A percentile compares a stretch with the other conserved stretches of the same genome.
These are phyloP conservation scores for Scenedesmus sp. DNA, from an alignment of 163 green algal genomes.

Conservation along the genomic window DNA sequence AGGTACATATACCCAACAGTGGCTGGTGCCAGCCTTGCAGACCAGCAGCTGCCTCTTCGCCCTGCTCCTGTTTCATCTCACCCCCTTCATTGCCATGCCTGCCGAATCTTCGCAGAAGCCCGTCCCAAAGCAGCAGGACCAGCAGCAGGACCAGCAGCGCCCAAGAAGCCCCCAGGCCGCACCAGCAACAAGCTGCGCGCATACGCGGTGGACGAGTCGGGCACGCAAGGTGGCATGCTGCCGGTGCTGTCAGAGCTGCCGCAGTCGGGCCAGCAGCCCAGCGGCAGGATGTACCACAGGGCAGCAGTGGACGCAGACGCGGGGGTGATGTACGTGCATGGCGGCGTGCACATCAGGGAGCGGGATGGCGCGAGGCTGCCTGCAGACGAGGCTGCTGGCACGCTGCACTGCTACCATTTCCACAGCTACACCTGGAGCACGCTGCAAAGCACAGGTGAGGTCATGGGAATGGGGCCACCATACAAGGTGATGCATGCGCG, in stretches of 20 bases:
- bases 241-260: conserved; percentile 32
- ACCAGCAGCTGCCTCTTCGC: not conserved
- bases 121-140: not conserved
- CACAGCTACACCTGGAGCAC: conserved; percentile 48
- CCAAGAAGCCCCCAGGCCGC: not conserved
- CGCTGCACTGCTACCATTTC: conserved; percentile 43
- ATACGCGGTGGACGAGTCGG: conserved; percentile 8
- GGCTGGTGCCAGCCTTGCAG: not conserved
- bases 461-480: too few relatives aligned
- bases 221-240: conserved; percentile 35
- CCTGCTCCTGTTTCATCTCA: not conserved
- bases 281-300: conserved; percentile 48
- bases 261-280: conserved; percentile 11
- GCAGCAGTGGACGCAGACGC: conserved; percentile 43
- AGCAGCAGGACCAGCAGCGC: not conserved
- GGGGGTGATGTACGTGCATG: conserved; percentile 47
- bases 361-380: conserved; percentile 1
- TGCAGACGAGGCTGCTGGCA: conserved; percentile 35
- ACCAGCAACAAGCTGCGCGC: conserved; percentile 28
- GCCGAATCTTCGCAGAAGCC: not conserved
- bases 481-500: too few relatives aligned
- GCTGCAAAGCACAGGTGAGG: conserved; percentile 44
- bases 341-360: conserved; percentile 15
- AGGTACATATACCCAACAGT: not conserved
- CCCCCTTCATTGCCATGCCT: not conserved